Percentiles rank a stretch among this genome's conserved stretches.
These are phyloP conservation scores for Myxozyma mucilagina DNA, from an alignment of 805 yeast species.

Conservation along the genomic window DNA sequence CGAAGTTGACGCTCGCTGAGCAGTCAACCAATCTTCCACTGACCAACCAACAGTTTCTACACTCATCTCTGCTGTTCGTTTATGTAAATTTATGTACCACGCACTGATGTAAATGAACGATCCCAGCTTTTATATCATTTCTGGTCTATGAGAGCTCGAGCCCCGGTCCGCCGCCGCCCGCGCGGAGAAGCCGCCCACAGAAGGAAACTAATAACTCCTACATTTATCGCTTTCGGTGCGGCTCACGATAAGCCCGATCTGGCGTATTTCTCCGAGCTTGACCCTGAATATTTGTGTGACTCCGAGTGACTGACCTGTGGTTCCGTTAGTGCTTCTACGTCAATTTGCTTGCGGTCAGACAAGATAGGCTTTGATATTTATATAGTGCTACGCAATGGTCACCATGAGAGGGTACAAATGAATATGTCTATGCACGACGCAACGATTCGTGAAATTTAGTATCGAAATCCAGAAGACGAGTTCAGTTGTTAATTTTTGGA, in stretches of 20 bases:
- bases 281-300: background rate
- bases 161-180: conserved; percentile 12
- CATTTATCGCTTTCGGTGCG: background rate
- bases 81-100: background rate
- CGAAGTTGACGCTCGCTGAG: conserved; percentile 65
- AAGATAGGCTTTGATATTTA: too few relatives aligned
- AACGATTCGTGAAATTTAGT: too few relatives aligned
- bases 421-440: too few relatives aligned
- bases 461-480: too few relatives aligned
- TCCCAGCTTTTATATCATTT: background rate
- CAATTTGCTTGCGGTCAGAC: too few relatives aligned
- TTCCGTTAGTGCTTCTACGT: too few relatives aligned
- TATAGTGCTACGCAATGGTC: too few relatives aligned
- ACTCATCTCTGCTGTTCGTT: background rate
- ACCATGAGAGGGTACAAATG: too few relatives aligned
- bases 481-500: too few relatives aligned
- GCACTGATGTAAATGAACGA: background rate
- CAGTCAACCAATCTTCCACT: conserved; percentile 69
- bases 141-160: background rate
- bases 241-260: too few relatives aligned
- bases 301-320: too few relatives aligned
- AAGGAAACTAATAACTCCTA: background rate
- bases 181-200: background rate
- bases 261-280: background rate
- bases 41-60: conserved; percentile 64